Conservation (phyloP, 805 yeast species). For the Cyberlindnera subsufficiens region DNA sequence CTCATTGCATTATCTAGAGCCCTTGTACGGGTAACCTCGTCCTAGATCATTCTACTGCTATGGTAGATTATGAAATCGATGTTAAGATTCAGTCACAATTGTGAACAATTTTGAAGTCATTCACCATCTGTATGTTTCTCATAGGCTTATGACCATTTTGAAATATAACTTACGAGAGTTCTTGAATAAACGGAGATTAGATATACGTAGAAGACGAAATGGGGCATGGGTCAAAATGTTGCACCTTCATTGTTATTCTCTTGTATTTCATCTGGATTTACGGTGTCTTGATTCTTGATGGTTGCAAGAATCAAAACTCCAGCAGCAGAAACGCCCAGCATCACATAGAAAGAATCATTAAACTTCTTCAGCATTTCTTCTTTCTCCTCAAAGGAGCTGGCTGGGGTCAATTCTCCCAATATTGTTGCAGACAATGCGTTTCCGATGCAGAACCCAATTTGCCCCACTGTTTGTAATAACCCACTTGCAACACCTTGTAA, state of each 20-base stretch:
- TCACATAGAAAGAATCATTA: slow-evolving; percentile 3
- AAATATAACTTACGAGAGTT: too few species aligned
- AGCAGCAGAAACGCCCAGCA: slow-evolving; percentile 4
- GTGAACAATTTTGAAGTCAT: slow-evolving; percentile 44
- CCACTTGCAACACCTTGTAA: slow-evolving; percentile 36
- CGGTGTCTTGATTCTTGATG: slow-evolving; percentile 9
- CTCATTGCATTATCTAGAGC: slow-evolving; percentile 59
- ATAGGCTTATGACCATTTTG: slow-evolving; percentile 52
- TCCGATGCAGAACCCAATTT: slow-evolving; percentile 28
- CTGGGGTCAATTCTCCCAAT: slow-evolving; percentile 18
- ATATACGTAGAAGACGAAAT: too few species aligned
- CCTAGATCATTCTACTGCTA: slow-evolving; percentile 63
- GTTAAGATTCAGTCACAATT: slow-evolving; percentile 52
- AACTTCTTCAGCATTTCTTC: slow-evolving; percentile 3
- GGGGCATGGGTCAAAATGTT: too few species aligned
- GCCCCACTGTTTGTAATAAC: slow-evolving; percentile 29
- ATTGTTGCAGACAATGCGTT: slow-evolving; percentile 24
- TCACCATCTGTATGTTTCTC: slow-evolving; percentile 66
- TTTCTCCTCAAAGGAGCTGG: neutral
- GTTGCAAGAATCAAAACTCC: slow-evolving; percentile 1
- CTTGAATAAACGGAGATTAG: too few species aligned
- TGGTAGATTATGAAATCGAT: slow-evolving; percentile 63
- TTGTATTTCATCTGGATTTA: neutral
- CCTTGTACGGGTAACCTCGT: slow-evolving; percentile 52
- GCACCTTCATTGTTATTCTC: too few species aligned